Evolutionary conservation across 2,329 filamentous ascomycete genomes (phyloP).

Genomic region (Stemphylium beticola): DNA sequence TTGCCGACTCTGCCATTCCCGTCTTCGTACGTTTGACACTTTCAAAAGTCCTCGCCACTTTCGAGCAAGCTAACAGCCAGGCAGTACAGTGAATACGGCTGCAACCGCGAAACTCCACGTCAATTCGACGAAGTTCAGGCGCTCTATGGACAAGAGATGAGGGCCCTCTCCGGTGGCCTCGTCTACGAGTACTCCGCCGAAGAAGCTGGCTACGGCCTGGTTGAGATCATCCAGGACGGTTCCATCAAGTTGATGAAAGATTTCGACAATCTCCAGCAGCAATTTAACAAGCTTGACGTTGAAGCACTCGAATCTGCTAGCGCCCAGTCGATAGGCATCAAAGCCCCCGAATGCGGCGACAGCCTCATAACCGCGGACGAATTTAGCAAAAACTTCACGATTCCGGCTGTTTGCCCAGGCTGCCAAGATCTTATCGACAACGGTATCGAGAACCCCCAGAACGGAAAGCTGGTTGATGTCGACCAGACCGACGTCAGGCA

Average conservation of each 20-base stretch:
- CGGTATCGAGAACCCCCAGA: constrained; percentile 70
- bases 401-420: constrained; percentile 71
- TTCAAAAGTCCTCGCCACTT: neutral
- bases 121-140: constrained; percentile 76
- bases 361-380: constrained; percentile 68
- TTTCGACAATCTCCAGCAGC: constrained; percentile 72
- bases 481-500: constrained; percentile 62
- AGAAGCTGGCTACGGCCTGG: constrained; percentile 62
- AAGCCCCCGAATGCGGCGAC: constrained; percentile 68
- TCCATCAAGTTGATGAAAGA: constrained; percentile 53
- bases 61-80: neutral
- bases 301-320: constrained; percentile 68
- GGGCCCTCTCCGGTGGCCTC: constrained; percentile 74
- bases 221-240: constrained; percentile 53
- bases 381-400: constrained; percentile 80
- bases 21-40: constrained; percentile 61
- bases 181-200: constrained; percentile 84
- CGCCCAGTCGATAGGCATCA: constrained; percentile 60
- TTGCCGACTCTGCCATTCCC: constrained; percentile 70
- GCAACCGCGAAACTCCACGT: constrained; percentile 69
- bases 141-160: constrained; percentile 76
- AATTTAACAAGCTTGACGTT: constrained; percentile 79
- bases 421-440: constrained; percentile 77
- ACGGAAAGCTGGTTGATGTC: constrained; percentile 64
- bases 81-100: constrained; percentile 77